phyloP scores from a whole-genome alignment of 2,329 filamentous ascomycete genomes.

The Aquanectria penicillioides region DNA sequence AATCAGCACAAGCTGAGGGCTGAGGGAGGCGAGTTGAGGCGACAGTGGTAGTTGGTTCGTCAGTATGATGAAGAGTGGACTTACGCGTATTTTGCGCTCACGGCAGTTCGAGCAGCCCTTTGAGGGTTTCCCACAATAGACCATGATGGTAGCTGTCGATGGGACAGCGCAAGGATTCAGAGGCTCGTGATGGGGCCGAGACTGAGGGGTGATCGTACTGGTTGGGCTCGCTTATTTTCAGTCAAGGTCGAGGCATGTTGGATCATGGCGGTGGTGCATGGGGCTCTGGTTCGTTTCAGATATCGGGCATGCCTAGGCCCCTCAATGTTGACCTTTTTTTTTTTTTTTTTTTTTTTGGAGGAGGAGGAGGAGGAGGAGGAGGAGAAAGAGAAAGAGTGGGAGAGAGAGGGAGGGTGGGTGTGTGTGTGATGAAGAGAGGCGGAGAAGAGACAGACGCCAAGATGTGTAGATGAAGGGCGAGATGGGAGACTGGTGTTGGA shows the following conservation, averaged over 20 bases:
- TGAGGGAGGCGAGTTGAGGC: not conserved
- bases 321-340: not conserved
- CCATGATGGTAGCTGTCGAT: slow-evolving; percentile 52
- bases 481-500: not conserved
- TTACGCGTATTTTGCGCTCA: slow-evolving; percentile 65
- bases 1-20: slow-evolving; percentile 7
- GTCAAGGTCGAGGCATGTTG: slow-evolving; percentile 35
- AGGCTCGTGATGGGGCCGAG: not conserved
- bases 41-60: not conserved
- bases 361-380: too few relatives aligned
- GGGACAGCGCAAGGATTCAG: slow-evolving; percentile 8
- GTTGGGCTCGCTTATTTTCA: slow-evolving; percentile 21
- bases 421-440: not conserved
- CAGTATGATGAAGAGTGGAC: slow-evolving; percentile 38
- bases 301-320: not conserved
- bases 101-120: slow-evolving; percentile 66
- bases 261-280: slow-evolving; percentile 9
- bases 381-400: not conserved
- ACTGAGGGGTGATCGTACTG: slow-evolving; percentile 5
- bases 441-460: not conserved
- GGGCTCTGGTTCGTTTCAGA: slow-evolving; percentile 6
- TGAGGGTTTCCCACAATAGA: slow-evolving; percentile 67
- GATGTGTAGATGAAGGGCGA: not conserved
- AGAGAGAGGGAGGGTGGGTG: not conserved
- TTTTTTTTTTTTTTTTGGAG: too few relatives aligned